Base-by-base conservation (phyloP, 2,329 filamentous ascomycete genomes). In the Cladosporium phlei region DNA sequence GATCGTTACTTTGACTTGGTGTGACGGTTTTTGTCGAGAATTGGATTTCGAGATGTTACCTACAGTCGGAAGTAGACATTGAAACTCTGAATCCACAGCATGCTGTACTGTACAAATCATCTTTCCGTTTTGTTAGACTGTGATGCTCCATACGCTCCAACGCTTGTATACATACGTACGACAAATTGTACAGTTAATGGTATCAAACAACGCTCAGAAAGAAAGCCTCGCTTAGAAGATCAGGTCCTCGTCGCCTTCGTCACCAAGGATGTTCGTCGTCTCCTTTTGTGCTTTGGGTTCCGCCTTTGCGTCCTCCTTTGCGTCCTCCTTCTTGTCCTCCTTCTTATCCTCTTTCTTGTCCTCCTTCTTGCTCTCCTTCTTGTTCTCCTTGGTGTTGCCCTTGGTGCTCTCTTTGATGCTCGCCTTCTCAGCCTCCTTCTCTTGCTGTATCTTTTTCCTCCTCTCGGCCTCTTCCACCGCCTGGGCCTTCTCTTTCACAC, bases 401-500 rank as follows among this genome's bases (percentile, higher is more conserved):
- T 45, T 30, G 12, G 43, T 27, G 28, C 64, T 62, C 54, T n/a
- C n/a, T n/a, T n/a, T n/a, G n/a, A n/a, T n/a, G n/a, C n/a, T n/a
- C n/a, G 60, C 59, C 53, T 64, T 63, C 28, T 60, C 55, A 30
- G 50, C 55, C 3, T 52, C 52, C 25, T 40, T 35, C 45, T 50
- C 27, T 48, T 55, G 46, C 47, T 55, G 35, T 5, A 38, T 35
- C 46, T 57, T 59, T 50, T 58, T 57, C 52, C 56, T 53, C 20
- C 58, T 52, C 42, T 60, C 56, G 17, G 52, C 57, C 38, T 66
- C 63, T 42, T 66, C 62, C 22, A 63, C 69, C 6, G 69, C 69
- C 30, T 67, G 68, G 27, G 71, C 72, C 49, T 73, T 65, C 55
- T 80, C 77, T 63, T 82, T 84, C 66, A 83, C 86, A 21, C 80